A percentile compares a stretch with the other conserved stretches of the same genome.
These are phyloP conservation scores for Alternaria sp. DNA, from an alignment of 2,329 filamentous ascomycete species.

Conservation along the genomic window DNA sequence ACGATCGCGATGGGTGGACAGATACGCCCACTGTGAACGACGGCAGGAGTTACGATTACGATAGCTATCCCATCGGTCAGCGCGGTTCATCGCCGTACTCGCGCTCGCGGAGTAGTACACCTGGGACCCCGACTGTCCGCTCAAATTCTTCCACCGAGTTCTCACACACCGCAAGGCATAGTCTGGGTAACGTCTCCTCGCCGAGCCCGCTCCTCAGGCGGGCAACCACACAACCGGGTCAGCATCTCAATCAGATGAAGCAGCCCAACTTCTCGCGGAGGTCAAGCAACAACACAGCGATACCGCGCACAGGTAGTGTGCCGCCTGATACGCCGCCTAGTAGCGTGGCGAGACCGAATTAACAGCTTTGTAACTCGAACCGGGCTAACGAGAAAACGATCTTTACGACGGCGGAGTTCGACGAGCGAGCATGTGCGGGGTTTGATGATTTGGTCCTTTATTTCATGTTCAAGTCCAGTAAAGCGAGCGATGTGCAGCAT, in stretches of 20 bases:
- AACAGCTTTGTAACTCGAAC: too few relatives aligned
- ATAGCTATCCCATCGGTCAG: conserved; percentile 35
- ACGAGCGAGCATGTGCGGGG: too few relatives aligned
- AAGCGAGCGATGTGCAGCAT: not conserved
- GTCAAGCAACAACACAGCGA: not conserved
- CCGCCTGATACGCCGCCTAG: conserved; percentile 38
- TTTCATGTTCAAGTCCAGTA: not conserved
- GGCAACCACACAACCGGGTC: conserved; percentile 39
- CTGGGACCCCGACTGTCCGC: not conserved
- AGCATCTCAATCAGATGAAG: conserved; percentile 28
- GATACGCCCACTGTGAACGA: conserved; percentile 5
- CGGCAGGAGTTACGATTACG: conserved; percentile 33
- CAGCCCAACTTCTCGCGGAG: conserved; percentile 19
- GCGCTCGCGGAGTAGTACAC: conserved; percentile 26
- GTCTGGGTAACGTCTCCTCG: conserved; percentile 23
- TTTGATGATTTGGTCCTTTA: too few relatives aligned
- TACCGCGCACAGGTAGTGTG: conserved; percentile 23
- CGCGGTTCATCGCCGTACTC: conserved; percentile 22
- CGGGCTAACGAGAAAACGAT: too few relatives aligned
- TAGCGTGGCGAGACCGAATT: too few relatives aligned
- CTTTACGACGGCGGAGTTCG: too few relatives aligned
- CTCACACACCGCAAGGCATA: conserved; percentile 8
- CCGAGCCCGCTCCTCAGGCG: conserved; percentile 45
- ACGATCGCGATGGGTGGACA: not conserved
- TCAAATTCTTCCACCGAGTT: conserved; percentile 24